Percentiles rank a stretch among this genome's conserved stretches.
Conservation (phyloP, 768 basidiomycete genomes). For the Pleurotus tuoliensis region DNA sequence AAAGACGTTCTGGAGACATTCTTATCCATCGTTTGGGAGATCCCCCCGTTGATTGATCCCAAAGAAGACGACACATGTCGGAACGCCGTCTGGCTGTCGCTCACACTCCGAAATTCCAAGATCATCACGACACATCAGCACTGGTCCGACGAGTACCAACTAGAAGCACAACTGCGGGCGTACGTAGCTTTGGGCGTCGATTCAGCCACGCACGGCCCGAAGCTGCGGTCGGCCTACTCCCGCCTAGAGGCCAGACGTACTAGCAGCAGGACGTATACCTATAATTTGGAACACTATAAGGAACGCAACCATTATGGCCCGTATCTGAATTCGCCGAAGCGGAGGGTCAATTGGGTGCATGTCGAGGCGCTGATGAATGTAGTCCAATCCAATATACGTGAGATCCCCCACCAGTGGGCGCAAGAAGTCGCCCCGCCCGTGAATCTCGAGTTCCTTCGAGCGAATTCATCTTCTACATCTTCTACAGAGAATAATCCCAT, state of each 20-base stretch:
- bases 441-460: slow-evolving; percentile 46
- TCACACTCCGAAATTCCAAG: slow-evolving; percentile 33
- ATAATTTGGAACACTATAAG: slow-evolving; percentile 60
- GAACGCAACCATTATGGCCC: slow-evolving; percentile 57
- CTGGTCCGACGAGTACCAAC: slow-evolving; percentile 10
- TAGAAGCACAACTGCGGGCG: slow-evolving; percentile 29
- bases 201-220: slow-evolving; percentile 34
- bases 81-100: slow-evolving; percentile 44
- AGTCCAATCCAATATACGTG: slow-evolving; percentile 46
- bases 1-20: slow-evolving; percentile 35
- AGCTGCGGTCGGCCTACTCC: slow-evolving; percentile 12
- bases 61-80: slow-evolving; percentile 26
- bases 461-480: slow-evolving; percentile 56
- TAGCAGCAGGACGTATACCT: slow-evolving; percentile 54
- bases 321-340: slow-evolving; percentile 30
- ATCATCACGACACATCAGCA: slow-evolving; percentile 15
- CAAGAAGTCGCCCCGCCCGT: slow-evolving; percentile 40
- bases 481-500: slow-evolving; percentile 30
- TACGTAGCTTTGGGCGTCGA: slow-evolving; percentile 47
- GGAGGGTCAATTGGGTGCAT: slow-evolving; percentile 59
- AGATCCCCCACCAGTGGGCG: slow-evolving; percentile 31
- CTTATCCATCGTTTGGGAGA: slow-evolving; percentile 34
- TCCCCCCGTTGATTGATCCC: slow-evolving; percentile 22
- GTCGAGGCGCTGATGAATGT: slow-evolving; percentile 57
- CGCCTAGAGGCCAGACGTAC: slow-evolving; percentile 34